Base-by-base conservation (phyloP, 768 basidiomycete species). In the Kwoniella botswanensis region DNA sequence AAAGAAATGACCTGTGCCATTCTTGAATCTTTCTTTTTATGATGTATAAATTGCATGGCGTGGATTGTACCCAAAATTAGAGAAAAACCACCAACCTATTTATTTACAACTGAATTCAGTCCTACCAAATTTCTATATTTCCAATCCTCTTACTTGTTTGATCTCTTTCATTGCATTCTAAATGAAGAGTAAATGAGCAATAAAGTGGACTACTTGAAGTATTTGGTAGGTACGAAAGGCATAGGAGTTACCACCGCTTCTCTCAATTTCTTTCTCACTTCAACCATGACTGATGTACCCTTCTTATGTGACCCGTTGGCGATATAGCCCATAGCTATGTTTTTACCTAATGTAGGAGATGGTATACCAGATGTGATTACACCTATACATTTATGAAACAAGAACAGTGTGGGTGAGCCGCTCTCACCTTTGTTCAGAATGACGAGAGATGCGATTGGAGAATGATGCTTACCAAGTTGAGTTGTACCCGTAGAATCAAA, bases 281-380 rank as follows among this genome's bases (percentile, higher is more conserved):
- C 91, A 17, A 98, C 90, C 61, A 88, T 87, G 3, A 98, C 86
- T 80, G 91, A 88, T 0, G 91, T 96, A 12, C 93, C 93, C 83
- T 93, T 95, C 85, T 94, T 98, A 85, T 96, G 93, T 84, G 87
- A 89, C 0, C 93, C 94, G 21, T 73, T 73, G 72, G 86, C 82
- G 58, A 98, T 87, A 77, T 98, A 98, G 0, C 90, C 96, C 96
- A 98, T 98, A 0, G 95, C 93, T 75, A 98, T 93, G 83, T 99
- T 98, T 82, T 91, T 90, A 1, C 88, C 89, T 3, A 94, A 86
- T 1, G 93, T 91, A 0, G 95, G 96, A 0, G 94, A 94, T 15
- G 97, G 97, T 72, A 98, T 97, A 57, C 96, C 97, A 0, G 94
- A 98, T 0, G 95, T 99, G 57, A 98, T 88, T 13, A 84, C 81